A percentile compares a stretch with the other conserved stretches of the same genome.
Conservation (phyloP, 495 filamentous ascomycete species). For the Penicillium tannophilum region DNA sequence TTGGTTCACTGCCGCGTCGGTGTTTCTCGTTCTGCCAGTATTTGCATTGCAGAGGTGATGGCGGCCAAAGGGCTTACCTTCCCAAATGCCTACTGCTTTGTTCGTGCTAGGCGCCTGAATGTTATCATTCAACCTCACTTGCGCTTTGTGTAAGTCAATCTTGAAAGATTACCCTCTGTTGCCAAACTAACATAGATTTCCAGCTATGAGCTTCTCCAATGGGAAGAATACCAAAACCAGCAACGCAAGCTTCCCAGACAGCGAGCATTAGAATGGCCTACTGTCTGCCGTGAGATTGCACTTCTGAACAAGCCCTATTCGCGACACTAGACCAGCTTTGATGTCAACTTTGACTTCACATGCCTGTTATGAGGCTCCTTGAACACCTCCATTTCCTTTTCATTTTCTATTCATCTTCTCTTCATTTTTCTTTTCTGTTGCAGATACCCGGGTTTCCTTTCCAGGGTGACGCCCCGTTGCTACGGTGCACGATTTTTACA, state of each 20-base stretch:
- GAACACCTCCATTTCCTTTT: neutral
- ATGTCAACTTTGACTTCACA: conserved; percentile 1
- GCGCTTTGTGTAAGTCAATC: conserved; percentile 57
- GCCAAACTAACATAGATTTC: conserved; percentile 16
- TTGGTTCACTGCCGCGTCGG: conserved; percentile 96
- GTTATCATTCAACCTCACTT: conserved; percentile 74
- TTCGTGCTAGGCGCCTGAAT: conserved; percentile 83
- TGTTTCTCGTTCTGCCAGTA: conserved; percentile 91
- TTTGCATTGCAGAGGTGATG: conserved; percentile 99
- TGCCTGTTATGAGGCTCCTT: neutral
- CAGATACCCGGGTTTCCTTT: conserved; percentile 3
- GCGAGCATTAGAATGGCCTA: conserved; percentile 88
- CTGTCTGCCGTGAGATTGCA: conserved; percentile 86
- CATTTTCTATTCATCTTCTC: neutral
- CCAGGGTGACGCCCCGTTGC: conserved; percentile 4
- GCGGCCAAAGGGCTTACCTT: conserved; percentile 75
- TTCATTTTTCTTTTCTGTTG: conserved; percentile 6
- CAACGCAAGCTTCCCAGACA: conserved; percentile 48
- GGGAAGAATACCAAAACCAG: conserved; percentile 71
- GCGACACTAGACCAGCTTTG: conserved; percentile 23
- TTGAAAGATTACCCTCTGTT: neutral
- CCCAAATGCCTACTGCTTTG: conserved; percentile 93
- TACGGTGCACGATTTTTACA: conserved; percentile 26
- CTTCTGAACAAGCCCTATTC: conserved; percentile 95
- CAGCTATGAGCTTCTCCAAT: conserved; percentile 78